These are phyloP conservation scores for Glycine tomentella DNA, from an alignment of 306 rosid species.

Conservation along the genomic window DNA sequence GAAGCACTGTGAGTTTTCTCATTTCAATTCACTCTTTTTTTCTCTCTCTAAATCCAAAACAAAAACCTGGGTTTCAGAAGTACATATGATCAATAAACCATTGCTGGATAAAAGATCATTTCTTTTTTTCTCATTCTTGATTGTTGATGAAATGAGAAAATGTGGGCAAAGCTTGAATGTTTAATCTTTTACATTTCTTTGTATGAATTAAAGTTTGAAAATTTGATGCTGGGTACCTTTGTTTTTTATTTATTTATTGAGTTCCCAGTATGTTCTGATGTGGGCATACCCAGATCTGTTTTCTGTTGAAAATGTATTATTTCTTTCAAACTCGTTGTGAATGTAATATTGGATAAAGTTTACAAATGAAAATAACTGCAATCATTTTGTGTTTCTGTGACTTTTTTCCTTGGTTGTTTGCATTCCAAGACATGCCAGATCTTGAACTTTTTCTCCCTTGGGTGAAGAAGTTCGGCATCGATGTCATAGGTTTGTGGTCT, in stretches of 20 bases:
- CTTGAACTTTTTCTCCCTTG: conserved; percentile 24
- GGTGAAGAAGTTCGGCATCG: conserved; percentile 9
- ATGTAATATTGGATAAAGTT: background rate
- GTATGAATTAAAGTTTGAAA: background rate
- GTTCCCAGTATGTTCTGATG: conserved; percentile 5
- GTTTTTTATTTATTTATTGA: background rate
- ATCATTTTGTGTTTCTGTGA: conserved; percentile 6
- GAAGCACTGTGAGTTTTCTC: conserved; percentile 80
- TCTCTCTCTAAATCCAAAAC: background rate
- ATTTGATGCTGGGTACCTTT: conserved; percentile 21
- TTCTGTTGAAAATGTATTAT: conserved; percentile 32
- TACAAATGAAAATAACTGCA: background rate
- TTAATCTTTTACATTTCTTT: background rate
- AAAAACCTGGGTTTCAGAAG: conserved; percentile 25
- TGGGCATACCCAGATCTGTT: conserved; percentile 32
- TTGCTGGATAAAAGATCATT: background rate
- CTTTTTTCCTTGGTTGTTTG: conserved; percentile 2
- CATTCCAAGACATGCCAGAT: conserved; percentile 16
- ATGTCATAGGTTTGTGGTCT: conserved; percentile 6
- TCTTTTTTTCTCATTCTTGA: conserved; percentile 19
- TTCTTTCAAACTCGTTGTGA: conserved; percentile 3
- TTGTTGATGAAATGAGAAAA: conserved; percentile 44
- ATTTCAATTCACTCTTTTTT: conserved; percentile 23
- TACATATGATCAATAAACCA: background rate
- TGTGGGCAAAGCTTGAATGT: conserved; percentile 29